A percentile compares a stretch with the other conserved stretches of the same genome.
Conservation (phyloP, 2,329 filamentous ascomycete species). For the Exophiala xenobiotica region DNA sequence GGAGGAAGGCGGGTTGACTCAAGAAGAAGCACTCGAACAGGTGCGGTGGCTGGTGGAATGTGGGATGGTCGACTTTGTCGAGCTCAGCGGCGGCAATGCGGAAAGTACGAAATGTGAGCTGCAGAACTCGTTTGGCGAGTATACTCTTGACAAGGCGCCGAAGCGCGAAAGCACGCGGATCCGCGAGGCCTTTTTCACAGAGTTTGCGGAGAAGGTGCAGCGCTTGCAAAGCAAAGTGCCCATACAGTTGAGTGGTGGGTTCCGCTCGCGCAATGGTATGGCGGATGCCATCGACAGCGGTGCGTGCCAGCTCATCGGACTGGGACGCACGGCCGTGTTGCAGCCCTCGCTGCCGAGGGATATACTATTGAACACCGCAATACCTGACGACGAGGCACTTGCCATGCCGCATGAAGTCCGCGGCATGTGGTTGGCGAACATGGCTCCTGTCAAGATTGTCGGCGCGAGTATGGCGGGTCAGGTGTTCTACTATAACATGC, state of each 20-base stretch:
- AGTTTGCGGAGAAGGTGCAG: conserved; percentile 11
- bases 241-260: conserved; percentile 59
- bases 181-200: conserved; percentile 9
- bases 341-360: conserved; percentile 43
- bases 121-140: conserved; percentile 7
- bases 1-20: conserved; percentile 31
- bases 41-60: conserved; percentile 46
- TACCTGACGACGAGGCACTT: conserved; percentile 28
- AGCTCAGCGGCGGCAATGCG: conserved; percentile 62
- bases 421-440: conserved; percentile 35
- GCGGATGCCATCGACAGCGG: conserved; percentile 48
- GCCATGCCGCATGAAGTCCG: conserved; percentile 34
- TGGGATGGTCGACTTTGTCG: conserved; percentile 61
- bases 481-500: conserved; percentile 40
- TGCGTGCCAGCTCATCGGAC: conserved; percentile 52
- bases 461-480: conserved; percentile 33
- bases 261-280: conserved; percentile 55
- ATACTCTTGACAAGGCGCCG: neutral
- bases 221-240: neutral
- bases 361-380: conserved; percentile 21
- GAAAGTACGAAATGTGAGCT: conserved; percentile 9
- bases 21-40: conserved; percentile 58
- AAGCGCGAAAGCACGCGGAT: conserved; percentile 1
- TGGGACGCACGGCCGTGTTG: conserved; percentile 49
- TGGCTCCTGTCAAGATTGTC: conserved; percentile 36